These are phyloP conservation scores for Annulohypoxylon maeteangense DNA, from an alignment of 495 filamentous ascomycete genomes.

Conservation along the genomic window DNA sequence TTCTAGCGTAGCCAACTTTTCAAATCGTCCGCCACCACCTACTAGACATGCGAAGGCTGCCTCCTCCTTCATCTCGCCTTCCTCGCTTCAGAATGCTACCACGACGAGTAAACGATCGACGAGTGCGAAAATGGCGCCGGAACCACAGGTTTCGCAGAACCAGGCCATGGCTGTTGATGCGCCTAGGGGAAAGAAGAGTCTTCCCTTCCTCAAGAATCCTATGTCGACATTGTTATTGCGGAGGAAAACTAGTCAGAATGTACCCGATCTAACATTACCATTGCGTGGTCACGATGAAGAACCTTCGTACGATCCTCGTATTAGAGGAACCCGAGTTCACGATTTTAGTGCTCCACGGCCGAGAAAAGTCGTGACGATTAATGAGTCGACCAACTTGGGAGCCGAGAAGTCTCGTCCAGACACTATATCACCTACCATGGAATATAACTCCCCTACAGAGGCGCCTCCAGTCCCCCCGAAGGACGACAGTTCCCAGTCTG, in stretches of 20 bases:
- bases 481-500: conserved; percentile 44
- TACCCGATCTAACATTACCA: conserved; percentile 62
- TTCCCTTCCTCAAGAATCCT: conserved; percentile 62
- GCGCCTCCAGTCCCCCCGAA: conserved; percentile 54
- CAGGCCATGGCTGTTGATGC: conserved; percentile 67
- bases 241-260: conserved; percentile 56
- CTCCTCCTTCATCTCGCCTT: conserved; percentile 54
- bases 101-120: conserved; percentile 45
- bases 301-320: conserved; percentile 78
- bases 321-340: conserved; percentile 84
- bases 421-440: conserved; percentile 23
- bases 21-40: conserved; percentile 39
- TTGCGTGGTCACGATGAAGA: conserved; percentile 45
- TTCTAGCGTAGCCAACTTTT: conserved; percentile 12
- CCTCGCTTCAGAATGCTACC: conserved; percentile 49
- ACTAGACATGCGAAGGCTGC: conserved; percentile 44
- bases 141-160: conserved; percentile 65
- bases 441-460: conserved; percentile 14
- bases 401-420: conserved; percentile 34
- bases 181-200: conserved; percentile 62
- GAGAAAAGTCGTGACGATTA: conserved; percentile 59
- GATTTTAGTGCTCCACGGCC: conserved; percentile 88
- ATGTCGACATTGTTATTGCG: conserved; percentile 57
- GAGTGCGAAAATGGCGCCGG: conserved; percentile 53
- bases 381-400: conserved; percentile 21